A percentile compares a stretch with the other conserved stretches of the same genome.
Evolutionary conservation across 495 filamentous ascomycete genomes (phyloP).

Genomic region (Chaetomidium leptoderma): DNA sequence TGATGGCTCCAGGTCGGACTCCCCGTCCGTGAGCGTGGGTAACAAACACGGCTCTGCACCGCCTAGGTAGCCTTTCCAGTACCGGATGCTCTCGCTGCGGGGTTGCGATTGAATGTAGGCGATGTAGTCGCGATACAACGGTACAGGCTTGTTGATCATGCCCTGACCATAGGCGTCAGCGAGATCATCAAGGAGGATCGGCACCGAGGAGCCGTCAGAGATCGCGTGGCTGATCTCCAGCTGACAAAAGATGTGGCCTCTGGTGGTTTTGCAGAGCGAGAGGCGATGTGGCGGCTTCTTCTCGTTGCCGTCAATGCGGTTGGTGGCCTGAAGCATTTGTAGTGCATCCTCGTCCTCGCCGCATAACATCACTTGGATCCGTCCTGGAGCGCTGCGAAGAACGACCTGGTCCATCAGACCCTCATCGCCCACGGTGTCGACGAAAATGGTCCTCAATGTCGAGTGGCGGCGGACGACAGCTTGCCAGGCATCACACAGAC

Average conservation of each 20-base stretch:
- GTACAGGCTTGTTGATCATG: slow-evolving; percentile 6
- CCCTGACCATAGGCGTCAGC: slow-evolving; percentile 6
- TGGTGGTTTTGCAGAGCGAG: slow-evolving; percentile 32
- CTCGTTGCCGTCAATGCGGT: slow-evolving; percentile 14
- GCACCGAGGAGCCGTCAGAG: slow-evolving; percentile 23
- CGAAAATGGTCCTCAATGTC: slow-evolving; percentile 29
- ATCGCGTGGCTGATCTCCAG: slow-evolving; percentile 48
- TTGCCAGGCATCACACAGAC: slow-evolving; percentile 24
- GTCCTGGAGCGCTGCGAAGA: slow-evolving; percentile 26
- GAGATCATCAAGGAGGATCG: slow-evolving; percentile 19
- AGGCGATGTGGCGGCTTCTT: slow-evolving; percentile 42
- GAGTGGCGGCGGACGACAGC: slow-evolving; percentile 34
- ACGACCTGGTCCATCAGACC: slow-evolving; percentile 26
- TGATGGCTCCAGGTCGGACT: slow-evolving; percentile 1
- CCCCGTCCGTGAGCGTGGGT: slow-evolving; percentile 23
- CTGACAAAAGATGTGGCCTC: slow-evolving; percentile 36
- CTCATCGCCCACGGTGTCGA: slow-evolving; percentile 34
- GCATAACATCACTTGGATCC: slow-evolving; percentile 43
- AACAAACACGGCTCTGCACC: slow-evolving; percentile 30
- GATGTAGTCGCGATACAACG: slow-evolving; percentile 21
- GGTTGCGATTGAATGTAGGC: slow-evolving; percentile 40
- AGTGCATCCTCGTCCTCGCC: slow-evolving; percentile 31
- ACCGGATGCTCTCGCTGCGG: slow-evolving; percentile 42
- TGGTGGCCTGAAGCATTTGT: background rate
- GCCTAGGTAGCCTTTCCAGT: slow-evolving; percentile 27